A percentile compares a stretch with the other conserved stretches of the same genome.
Conservation (phyloP, 2,329 filamentous ascomycete genomes). For the Colletotrichum liaoningense region DNA sequence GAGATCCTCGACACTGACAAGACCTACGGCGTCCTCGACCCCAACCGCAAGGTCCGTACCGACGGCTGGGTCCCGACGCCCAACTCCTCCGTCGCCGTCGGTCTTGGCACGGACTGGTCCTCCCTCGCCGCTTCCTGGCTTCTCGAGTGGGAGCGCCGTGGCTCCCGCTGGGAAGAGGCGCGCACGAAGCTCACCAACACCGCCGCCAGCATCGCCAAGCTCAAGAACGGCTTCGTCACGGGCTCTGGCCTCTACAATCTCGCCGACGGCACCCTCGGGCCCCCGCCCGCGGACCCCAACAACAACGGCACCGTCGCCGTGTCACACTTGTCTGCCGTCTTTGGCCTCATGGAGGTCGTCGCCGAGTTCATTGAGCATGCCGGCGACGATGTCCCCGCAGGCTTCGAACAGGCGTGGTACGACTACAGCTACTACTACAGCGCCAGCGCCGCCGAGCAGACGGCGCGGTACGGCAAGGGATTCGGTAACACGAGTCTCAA, state of each 20-base stretch:
- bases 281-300: slow-evolving; percentile 62
- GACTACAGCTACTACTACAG: slow-evolving; percentile 71
- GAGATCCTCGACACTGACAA: slow-evolving; percentile 64
- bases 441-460: slow-evolving; percentile 61
- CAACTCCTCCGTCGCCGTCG: slow-evolving; percentile 56
- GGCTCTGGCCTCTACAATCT: slow-evolving; percentile 65
- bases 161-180: slow-evolving; percentile 64
- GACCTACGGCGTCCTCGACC: slow-evolving; percentile 65
- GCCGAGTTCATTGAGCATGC: slow-evolving; percentile 65
- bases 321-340: slow-evolving; percentile 68
- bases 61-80: slow-evolving; percentile 60
- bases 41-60: slow-evolving; percentile 67
- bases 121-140: slow-evolving; percentile 68
- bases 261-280: slow-evolving; percentile 59
- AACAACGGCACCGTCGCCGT: slow-evolving; percentile 64
- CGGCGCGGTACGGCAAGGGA: slow-evolving; percentile 60
- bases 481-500: slow-evolving; percentile 60
- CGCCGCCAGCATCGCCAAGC: slow-evolving; percentile 60
- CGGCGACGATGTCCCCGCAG: slow-evolving; percentile 55
- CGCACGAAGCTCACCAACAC: slow-evolving; percentile 60
- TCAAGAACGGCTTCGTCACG: slow-evolving; percentile 70
- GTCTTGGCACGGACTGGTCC: slow-evolving; percentile 70
- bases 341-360: slow-evolving; percentile 68
- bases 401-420: slow-evolving; percentile 66
- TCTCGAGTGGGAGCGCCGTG: slow-evolving; percentile 69